Evolutionary conservation across 2,329 filamentous ascomycete species (phyloP), one percentile per base, ranked within the genome.

Genomic region (Gaeumannomyces sp.): DNA sequence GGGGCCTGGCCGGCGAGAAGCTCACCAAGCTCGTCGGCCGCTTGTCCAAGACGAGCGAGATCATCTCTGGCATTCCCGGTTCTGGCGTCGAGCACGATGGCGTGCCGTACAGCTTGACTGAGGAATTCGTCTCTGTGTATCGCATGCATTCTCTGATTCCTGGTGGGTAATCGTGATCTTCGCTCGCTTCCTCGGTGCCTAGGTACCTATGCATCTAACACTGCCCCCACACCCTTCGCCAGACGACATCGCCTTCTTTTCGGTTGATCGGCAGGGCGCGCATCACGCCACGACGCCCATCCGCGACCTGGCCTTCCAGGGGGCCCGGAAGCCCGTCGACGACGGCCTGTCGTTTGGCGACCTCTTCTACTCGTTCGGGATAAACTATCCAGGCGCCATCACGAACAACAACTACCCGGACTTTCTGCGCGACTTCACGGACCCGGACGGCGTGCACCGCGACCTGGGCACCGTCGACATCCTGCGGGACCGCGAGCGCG

Each of bases 391-490:
- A 0, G 79, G 79, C 61, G 79, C 79, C 10, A 77, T 81, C 62
- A 80, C 71, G n/a, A 71, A 70, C 62, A 65, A 70, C 67, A 73
- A 74, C 68, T 76, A 73, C 60, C 77, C 78, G 0, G 67, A 73
- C 62, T 77, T 81, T 69, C 70, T 81, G 13, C 75, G 77, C 28
- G 70, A 76, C 61, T 70, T 81, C 1, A 68, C 71, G 22, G 76
- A 74, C 1, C 79, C 79, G 0, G 78, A 81, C 63, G 77, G 76
- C 27, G 70, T 74, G 11, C 73, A 73, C 28, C 71, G 76, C 13
- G 79, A 82, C 67, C 69, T 82, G 66, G 79, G 76, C 25, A 80
- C 78, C 8, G 73, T 81, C 27, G 79, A 81, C 65, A 77, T 82
- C 64, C 72, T 81, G 1, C 75, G 79, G 2, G 78, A 82, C 66